Conservation (phyloP, 2,329 filamentous ascomycete species). For the Drechslera avenae region DNA sequence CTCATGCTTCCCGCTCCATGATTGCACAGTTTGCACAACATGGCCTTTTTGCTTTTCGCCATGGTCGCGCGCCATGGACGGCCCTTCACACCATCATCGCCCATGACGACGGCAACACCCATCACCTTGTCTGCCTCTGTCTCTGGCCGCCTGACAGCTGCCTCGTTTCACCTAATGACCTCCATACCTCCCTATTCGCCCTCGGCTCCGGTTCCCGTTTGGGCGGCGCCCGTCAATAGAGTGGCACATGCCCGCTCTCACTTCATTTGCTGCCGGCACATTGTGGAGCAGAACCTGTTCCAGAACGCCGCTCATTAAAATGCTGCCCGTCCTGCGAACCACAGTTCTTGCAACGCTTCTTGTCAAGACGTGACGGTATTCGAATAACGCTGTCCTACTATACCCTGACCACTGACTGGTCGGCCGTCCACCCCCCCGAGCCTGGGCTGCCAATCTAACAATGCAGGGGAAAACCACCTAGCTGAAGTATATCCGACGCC, state of each 20-base stretch:
- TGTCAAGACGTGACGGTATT: constrained; percentile 17
- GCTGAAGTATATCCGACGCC: background rate
- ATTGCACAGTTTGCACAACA: too few relatives aligned
- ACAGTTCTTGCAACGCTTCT: constrained; percentile 26
- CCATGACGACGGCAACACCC: too few relatives aligned
- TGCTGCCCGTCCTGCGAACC: constrained; percentile 31
- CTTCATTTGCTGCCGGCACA: constrained; percentile 18
- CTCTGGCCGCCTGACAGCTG: constrained; percentile 2
- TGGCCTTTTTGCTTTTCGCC: background rate
- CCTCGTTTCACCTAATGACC: constrained; percentile 21
- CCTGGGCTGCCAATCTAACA: constrained; percentile 5
- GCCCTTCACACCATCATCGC: background rate
- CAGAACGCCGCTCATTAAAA: constrained; percentile 30
- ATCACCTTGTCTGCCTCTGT: too few relatives aligned
- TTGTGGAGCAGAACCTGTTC: constrained; percentile 22
- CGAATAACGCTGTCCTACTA: constrained; percentile 10
- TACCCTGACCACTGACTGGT: constrained; percentile 3
- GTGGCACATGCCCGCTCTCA: constrained; percentile 26
- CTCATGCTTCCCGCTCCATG: background rate
- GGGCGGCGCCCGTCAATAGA: constrained; percentile 20
- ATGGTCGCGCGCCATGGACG: background rate
- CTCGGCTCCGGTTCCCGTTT: constrained; percentile 25
- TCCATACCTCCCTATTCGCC: constrained; percentile 9
- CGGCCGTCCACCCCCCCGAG: background rate
- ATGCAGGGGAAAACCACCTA: constrained; percentile 1